Evolutionary conservation across 805 yeast species (phyloP).

Genomic region (Zygoascus ofunaensis): DNA sequence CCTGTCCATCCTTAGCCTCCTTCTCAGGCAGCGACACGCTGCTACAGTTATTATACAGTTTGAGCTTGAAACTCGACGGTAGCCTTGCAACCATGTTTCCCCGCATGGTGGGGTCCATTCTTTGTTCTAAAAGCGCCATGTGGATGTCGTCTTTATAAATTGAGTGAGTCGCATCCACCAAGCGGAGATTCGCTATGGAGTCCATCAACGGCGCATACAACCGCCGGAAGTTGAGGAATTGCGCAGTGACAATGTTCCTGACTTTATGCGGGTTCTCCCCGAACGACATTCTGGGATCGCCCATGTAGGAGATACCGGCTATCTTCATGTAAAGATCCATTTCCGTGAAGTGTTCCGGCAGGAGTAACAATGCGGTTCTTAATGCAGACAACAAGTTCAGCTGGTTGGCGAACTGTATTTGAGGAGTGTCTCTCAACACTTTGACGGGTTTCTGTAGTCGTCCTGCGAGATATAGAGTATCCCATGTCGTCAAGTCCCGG

Average conservation of each 20-base stretch:
- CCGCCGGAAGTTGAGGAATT: slow-evolving; percentile 54
- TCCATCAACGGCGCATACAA: slow-evolving; percentile 63
- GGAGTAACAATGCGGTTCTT: slow-evolving; percentile 51
- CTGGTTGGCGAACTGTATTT: slow-evolving; percentile 59
- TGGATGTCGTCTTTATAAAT: slow-evolving; percentile 20
- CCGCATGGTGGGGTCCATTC: slow-evolving; percentile 31
- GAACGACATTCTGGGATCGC: slow-evolving; percentile 77
- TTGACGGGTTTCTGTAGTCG: slow-evolving; percentile 91
- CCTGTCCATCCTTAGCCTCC: neutral
- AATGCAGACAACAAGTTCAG: slow-evolving; percentile 72
- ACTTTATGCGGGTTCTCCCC: slow-evolving; percentile 93
- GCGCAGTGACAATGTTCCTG: slow-evolving; percentile 72
- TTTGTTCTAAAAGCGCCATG: slow-evolving; percentile 25
- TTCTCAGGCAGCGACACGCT: neutral
- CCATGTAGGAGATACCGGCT: slow-evolving; percentile 74
- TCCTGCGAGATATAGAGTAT: slow-evolving; percentile 80
- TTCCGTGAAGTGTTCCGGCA: slow-evolving; percentile 45
- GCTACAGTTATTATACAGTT: slow-evolving; percentile 23
- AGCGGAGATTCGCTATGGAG: slow-evolving; percentile 32
- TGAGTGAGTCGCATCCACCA: slow-evolving; percentile 9
- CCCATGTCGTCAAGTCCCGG: slow-evolving; percentile 76
- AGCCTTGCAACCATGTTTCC: slow-evolving; percentile 37
- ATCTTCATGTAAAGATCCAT: slow-evolving; percentile 65
- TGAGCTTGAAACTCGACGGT: slow-evolving; percentile 41
- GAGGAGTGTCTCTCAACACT: slow-evolving; percentile 53